Base-by-base conservation (phyloP, 2,329 filamentous ascomycete species). In the Biscogniauxia mediterranea region DNA sequence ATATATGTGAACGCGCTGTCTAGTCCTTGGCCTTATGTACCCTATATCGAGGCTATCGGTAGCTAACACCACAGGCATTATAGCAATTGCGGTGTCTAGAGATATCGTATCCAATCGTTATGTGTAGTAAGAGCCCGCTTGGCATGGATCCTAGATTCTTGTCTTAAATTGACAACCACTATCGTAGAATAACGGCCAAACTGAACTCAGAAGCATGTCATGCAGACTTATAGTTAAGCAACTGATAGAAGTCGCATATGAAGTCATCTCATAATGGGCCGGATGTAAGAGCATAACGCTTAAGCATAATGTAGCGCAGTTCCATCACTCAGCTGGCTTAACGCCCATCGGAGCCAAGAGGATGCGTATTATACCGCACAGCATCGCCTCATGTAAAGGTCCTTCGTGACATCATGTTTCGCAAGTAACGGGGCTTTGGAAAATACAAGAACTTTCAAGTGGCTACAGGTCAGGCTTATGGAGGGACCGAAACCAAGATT, bases 1-100 rank as follows among this genome's bases (percentile, higher is more conserved):
- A 19, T 76, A 61, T 65, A 81, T 82, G 63, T 76, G 70, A 9
- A 72, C 61, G 46, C 79, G 67, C 60, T 82, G 80, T 52, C 80
- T 65, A 0, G 69, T 70, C 52, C 59, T 68, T 5, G 72, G 68
- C 56, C 57, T 62, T 51, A n/a, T 54, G 42, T 57, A 59, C 19
- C n/a, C 19, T 19, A 46, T 26, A 51, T 55, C 55, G 4, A 13
- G 21, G 13, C 21, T 13, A 42, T 46, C 3, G 25, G 20, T 9
- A 52, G 53, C 15, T 8, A 3, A 20, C 51, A 13, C 46, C 25
- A 25, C n/a, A 26, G 50, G 21, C 15, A 49, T 49, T 38, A 49
- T 26, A 17, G 42, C 32, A 42, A 15, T 50, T 15, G 19, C 21
- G 19, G 8, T 28, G 26, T 8, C 8, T 28, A 28, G 26, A 28